These are phyloP conservation scores for Solioccasus polychromus DNA, from an alignment of 768 basidiomycete species.

Conservation along the genomic window DNA sequence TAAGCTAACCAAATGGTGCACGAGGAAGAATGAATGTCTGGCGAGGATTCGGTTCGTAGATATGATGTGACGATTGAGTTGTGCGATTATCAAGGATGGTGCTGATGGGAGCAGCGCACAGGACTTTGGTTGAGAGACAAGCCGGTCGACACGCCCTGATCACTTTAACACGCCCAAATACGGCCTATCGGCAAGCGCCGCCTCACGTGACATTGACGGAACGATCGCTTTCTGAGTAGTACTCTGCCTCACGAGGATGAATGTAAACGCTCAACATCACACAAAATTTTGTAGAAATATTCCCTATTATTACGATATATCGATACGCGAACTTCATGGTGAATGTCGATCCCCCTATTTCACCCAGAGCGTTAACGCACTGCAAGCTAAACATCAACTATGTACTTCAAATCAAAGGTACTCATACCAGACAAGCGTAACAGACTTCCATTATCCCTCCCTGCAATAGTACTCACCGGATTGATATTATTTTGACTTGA, in stretches of 20 bases:
- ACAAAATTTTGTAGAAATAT: no score
- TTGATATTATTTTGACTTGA: no score
- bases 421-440: no score
- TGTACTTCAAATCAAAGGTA: no score
- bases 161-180: slow-evolving; percentile 32
- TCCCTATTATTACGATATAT: no score
- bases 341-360: slow-evolving; percentile 31
- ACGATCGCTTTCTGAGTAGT: slow-evolving; percentile 3
- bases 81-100: slow-evolving; percentile 20
- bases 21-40: neutral
- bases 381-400: no score
- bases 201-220: slow-evolving; percentile 29
- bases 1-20: slow-evolving; percentile 1
- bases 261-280: no score
- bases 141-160: slow-evolving; percentile 22
- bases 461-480: no score
- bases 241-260: no score
- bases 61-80: slow-evolving; percentile 14
- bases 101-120: slow-evolving; percentile 18
- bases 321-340: slow-evolving; percentile 32
- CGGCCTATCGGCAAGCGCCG: slow-evolving; percentile 30
- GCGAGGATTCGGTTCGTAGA: no score
- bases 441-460: no score
- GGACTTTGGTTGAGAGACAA: slow-evolving; percentile 15
- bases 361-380: no score